Base-by-base conservation (phyloP, 1,284 basidiomycete genomes). In the Apiotrichum gracile region DNA sequence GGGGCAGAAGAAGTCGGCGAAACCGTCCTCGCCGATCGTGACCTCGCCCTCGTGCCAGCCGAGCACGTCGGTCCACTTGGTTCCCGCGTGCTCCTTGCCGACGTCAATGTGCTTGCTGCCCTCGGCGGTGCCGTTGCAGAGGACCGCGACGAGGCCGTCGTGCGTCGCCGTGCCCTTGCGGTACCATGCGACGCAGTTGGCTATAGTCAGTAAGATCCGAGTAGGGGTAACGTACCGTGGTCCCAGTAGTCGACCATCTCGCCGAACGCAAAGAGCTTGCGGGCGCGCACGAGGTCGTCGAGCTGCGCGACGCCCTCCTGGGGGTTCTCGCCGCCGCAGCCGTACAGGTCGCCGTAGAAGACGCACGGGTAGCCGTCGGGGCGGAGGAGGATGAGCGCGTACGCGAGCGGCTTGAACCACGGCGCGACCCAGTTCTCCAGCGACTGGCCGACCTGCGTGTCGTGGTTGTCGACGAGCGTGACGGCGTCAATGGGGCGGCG, bases 361-460 rank as follows among this genome's bases (percentile, higher is more conserved):
- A 96, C 84, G 66, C 91, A 92, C 80, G 93, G 93, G 72, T 92
- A 85, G n/a, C 93, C 93, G 52, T 83, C 80, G 21, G 80, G 77
- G 56, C 91, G 83, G 38, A 96, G 79, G 34, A 97, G 79, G 68
- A 94, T 93, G 47, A 97, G 73, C 1, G 91, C 83, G 72, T 97
- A 96, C 2, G 81, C 81, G 6, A 83, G 69, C 1, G 82, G 81
- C 62, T 82, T 82, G 76, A 83, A 83, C 47, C 70, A 67, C 0
- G 80, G 68, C 5, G 76, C 75, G 5, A 83, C 79, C 69, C 78
- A 79, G 49, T 78, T 77, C 57, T 82, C 76, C 44, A 83, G 76
- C 4, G 81, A 74, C 66, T 80, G 78, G 16, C 78, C 78, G 34
- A 77, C 65, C 71, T 81, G 81, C 16, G 80, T 80, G 60, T 80